A percentile compares a stretch with the other conserved stretches of the same genome.
Conservation (phyloP, 495 filamentous ascomycete species). For the Hypoxylon subgilvum region DNA sequence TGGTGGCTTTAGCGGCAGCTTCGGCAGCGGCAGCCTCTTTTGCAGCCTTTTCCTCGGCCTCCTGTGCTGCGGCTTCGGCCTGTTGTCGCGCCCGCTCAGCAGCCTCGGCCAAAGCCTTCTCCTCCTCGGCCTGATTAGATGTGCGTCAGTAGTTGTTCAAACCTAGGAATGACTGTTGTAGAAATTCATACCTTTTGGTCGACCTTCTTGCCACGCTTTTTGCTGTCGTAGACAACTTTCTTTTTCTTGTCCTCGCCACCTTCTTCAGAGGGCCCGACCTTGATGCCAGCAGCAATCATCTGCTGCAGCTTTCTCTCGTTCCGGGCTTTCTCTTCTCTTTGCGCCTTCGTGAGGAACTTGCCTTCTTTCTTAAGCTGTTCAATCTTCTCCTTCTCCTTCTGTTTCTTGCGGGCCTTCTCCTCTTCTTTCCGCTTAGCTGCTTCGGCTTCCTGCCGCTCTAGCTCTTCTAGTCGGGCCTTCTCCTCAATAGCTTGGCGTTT, state of each 20-base stretch:
- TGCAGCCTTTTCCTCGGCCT: constrained; percentile 61
- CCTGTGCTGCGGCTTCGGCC: constrained; percentile 69
- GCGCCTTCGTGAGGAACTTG: constrained; percentile 92
- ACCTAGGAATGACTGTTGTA: not conserved
- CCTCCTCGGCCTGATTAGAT: constrained; percentile 64
- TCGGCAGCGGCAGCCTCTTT: constrained; percentile 59
- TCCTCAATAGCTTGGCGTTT: constrained; percentile 74
- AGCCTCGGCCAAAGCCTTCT: constrained; percentile 72
- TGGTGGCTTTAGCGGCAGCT: constrained; percentile 62
- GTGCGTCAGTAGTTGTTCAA: not conserved
- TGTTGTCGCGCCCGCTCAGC: constrained; percentile 68
- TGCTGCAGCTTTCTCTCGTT: constrained; percentile 90
- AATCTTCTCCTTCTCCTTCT: constrained; percentile 93
- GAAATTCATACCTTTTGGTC: constrained; percentile 69
- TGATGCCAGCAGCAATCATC: constrained; percentile 86
- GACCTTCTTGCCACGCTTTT: constrained; percentile 74
- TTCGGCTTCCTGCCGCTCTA: constrained; percentile 65
- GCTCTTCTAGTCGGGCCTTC: constrained; percentile 72
- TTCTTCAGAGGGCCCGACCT: constrained; percentile 74
- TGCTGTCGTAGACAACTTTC: constrained; percentile 72
- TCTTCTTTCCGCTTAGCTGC: constrained; percentile 61
- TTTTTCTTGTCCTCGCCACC: constrained; percentile 72
- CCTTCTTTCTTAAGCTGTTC: constrained; percentile 95
- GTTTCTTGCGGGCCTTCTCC: constrained; percentile 83
- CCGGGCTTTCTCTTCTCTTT: constrained; percentile 82